Base-by-base conservation (phyloP, 805 yeast genomes). In the Dipodascopsis uninucleata region DNA sequence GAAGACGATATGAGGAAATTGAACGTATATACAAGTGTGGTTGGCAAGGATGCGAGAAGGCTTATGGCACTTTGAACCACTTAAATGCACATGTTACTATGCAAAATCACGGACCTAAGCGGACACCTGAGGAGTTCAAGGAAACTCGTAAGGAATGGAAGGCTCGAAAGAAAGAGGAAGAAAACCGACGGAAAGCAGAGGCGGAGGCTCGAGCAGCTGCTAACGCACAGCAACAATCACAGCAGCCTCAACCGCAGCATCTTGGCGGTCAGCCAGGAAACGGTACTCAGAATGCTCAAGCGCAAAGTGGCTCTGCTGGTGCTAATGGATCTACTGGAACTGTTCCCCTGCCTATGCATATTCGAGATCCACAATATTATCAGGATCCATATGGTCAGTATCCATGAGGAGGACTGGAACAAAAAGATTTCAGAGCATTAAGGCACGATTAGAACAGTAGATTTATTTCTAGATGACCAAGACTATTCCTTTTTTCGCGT, bases 41-140 rank as follows among this genome's bases (percentile, higher is more conserved):
- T 41, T 71, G 58, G 52, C 61, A 63, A 21, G 67, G 66, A 8
- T 78, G 82, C 48, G 61, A 66, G 5, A 78, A 78, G 61, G 73
- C 76, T 6, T 77, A 77, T 55, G 82, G 82, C 10, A 78, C 82
- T 3, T 65, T 77, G 31, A 77, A 78, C 57, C 82, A 77, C 58
- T 61, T 77, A 28, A 77, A 77, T 53, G 77, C 80, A 10, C 82
- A 77, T 56, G 74, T 77, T 28, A 56, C 67, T 1, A 66, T 73
- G 51, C 80, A 78, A 47, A 67, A 65, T 12, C 82, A 77, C 58
- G 82, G 82, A 7, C 61, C 65, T 16, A 77, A 75, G 58, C 65
- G 82, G 28, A 62, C 64, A 28, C 80, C 82, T 1, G 72, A 72
- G 31, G 82, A 78, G 58, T 77, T 78, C 58, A 68, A 69, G 53